Evolutionary conservation across 2,329 filamentous ascomycete genomes (phyloP).

Genomic region (Raffaelea deltoideospora): DNA sequence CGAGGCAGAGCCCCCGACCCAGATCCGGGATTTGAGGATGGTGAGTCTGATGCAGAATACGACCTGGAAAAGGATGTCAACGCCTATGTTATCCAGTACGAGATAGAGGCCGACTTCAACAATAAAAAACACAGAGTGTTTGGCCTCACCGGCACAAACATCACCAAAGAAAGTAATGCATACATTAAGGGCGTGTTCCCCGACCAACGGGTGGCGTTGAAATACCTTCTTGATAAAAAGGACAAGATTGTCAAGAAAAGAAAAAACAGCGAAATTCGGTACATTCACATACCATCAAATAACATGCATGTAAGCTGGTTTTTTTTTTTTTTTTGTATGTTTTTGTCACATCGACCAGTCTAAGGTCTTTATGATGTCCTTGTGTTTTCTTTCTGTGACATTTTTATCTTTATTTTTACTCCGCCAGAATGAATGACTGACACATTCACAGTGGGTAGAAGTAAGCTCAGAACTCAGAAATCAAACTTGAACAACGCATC

Average conservation of each 20-base stretch:
- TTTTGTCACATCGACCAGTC: no score
- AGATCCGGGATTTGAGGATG: no score
- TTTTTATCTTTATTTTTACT: no score
- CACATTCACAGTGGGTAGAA: background rate
- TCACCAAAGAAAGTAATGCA: background rate
- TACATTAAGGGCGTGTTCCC: background rate
- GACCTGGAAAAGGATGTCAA: constrained; percentile 4
- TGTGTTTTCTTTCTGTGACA: no score
- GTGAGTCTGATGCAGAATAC: no score
- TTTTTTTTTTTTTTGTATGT: background rate
- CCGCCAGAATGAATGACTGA: no score
- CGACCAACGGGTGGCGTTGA: background rate
- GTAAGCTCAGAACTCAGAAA: no score
- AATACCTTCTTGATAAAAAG: background rate
- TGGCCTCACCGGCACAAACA: background rate
- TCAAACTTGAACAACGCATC: no score
- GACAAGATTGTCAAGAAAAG: background rate
- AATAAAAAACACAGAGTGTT: background rate
- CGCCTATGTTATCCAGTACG: constrained; percentile 1
- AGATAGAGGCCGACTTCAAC: background rate
- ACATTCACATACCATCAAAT: constrained; percentile 11
- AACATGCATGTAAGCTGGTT: constrained; percentile 10
- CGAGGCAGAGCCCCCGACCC: no score
- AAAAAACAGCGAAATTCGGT: constrained; percentile 2
- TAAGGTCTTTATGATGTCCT: no score